Conservation (phyloP, 345 rosid species). For the Punica granatum region DNA sequence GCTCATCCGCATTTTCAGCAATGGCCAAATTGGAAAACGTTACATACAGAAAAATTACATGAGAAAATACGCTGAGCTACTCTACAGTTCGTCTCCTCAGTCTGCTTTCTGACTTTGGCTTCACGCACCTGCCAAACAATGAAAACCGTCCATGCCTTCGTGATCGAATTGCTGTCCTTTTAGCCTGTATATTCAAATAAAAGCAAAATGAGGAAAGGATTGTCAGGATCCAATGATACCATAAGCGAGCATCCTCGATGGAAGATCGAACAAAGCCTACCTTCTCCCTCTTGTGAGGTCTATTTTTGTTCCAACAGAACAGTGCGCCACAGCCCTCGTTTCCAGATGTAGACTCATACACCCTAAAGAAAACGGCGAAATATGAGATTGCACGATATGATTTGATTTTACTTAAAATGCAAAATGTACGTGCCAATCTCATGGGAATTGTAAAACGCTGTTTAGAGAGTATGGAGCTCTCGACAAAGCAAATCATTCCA, state of each 20-base stretch:
- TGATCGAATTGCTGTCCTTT: constrained; percentile 38
- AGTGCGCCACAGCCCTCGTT: constrained; percentile 71
- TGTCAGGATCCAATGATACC: neutral
- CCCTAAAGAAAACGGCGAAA: constrained; percentile 36
- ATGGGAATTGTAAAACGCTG: too few relatives aligned
- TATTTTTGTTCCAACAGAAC: constrained; percentile 71
- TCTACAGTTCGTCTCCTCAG: constrained; percentile 30
- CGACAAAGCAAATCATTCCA: too few relatives aligned
- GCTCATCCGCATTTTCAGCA: constrained; percentile 2
- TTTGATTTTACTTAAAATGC: neutral
- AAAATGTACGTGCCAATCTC: neutral
- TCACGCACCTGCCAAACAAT: constrained; percentile 58
- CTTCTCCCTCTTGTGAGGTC: constrained; percentile 45
- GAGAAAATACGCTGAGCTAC: constrained; percentile 4
- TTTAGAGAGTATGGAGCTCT: too few relatives aligned
- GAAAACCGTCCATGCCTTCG: constrained; percentile 39
- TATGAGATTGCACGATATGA: neutral
- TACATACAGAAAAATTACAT: constrained; percentile 14
- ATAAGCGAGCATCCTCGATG: neutral
- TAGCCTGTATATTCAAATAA: constrained; percentile 29
- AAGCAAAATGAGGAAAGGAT: neutral
- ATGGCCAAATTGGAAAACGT: constrained; percentile 11
- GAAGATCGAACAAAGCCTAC: constrained; percentile 22
- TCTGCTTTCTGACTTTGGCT: constrained; percentile 57
- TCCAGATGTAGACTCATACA: constrained; percentile 76